phyloP scores from a whole-genome alignment of 768 basidiomycete genomes.

The Mycena filopes region DNA sequence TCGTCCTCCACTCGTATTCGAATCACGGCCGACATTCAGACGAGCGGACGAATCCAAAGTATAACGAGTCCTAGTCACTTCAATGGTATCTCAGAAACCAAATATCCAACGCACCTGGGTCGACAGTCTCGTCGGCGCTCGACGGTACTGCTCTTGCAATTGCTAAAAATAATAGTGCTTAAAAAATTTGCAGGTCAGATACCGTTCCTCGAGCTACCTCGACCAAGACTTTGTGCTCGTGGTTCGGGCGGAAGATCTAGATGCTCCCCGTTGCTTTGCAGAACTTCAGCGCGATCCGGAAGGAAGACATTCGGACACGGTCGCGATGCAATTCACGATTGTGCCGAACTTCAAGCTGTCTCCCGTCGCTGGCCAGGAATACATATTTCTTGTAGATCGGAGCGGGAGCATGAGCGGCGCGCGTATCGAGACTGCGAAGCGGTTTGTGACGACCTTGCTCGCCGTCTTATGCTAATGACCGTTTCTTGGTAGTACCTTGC shows the following conservation, averaged over 20 bases:
- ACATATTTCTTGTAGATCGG: conserved; percentile 69
- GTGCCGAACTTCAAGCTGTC: conserved; percentile 62
- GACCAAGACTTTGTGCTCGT: conserved; percentile 62
- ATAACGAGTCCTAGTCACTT: conserved; percentile 58
- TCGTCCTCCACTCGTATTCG: conserved; percentile 47
- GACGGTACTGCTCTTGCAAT: no score
- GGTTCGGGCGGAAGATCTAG: conserved; percentile 59
- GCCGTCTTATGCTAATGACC: neutral
- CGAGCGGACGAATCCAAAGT: conserved; percentile 52
- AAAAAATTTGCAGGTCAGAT: no score
- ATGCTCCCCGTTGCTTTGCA: conserved; percentile 66
- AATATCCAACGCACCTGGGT: conserved; percentile 47
- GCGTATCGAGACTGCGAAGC: conserved; percentile 59
- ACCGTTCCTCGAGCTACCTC: conserved; percentile 55
- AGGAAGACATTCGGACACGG: conserved; percentile 40
- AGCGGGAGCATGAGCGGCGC: conserved; percentile 54
- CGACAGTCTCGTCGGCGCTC: conserved; percentile 52
- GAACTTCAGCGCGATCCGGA: conserved; percentile 48
- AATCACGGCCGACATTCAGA: conserved; percentile 60
- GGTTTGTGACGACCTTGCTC: conserved; percentile 10
- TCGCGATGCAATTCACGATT: conserved; percentile 65
- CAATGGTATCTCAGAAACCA: conserved; percentile 42
- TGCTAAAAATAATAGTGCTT: no score
- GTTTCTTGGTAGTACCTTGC: conserved; percentile 44
- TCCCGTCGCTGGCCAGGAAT: conserved; percentile 59